These are phyloP conservation scores for Thalassiosira profunda DNA, from an alignment of 108 stramenopile genomes.

Conservation along the genomic window DNA sequence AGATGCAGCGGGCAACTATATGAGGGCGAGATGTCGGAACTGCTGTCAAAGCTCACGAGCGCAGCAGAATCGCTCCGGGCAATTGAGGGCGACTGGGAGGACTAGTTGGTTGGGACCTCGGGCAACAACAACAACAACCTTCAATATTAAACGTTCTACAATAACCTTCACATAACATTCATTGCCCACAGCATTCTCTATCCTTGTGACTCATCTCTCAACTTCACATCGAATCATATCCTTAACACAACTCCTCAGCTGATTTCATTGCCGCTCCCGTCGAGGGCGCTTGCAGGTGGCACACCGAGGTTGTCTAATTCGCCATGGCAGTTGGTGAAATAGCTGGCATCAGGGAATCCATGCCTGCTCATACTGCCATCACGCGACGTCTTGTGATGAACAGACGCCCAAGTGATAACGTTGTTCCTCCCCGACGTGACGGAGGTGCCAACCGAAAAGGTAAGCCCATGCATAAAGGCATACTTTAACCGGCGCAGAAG, in stretches of 20 bases:
- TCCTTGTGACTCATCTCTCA: too few species aligned
- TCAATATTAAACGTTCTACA: too few species aligned
- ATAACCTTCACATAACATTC: too few species aligned
- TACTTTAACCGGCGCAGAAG: slow-evolving; percentile 56
- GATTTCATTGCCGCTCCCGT: slow-evolving; percentile 9
- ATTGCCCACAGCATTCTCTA: too few species aligned
- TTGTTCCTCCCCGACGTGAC: slow-evolving; percentile 42
- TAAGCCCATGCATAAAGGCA: slow-evolving; percentile 57
- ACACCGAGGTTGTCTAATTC: slow-evolving; percentile 52
- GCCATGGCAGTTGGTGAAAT: slow-evolving; percentile 49
- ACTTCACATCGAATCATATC: too few species aligned
- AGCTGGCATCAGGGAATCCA: slow-evolving; percentile 59
- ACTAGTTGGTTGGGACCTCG: too few species aligned
- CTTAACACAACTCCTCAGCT: too few species aligned
- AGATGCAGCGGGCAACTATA: slow-evolving; percentile 18
- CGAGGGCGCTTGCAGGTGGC: slow-evolving; percentile 20
- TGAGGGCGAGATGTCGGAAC: slow-evolving; percentile 43
- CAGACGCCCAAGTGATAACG: slow-evolving; percentile 49
- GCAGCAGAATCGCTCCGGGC: slow-evolving; percentile 48
- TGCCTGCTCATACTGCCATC: slow-evolving; percentile 34
- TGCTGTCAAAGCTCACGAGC: slow-evolving; percentile 36
- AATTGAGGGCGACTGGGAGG: too few species aligned
- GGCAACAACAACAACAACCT: too few species aligned
- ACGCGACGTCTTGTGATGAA: slow-evolving; percentile 64
- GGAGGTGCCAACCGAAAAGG: slow-evolving; percentile 57